Base-by-base conservation (phyloP, 2,329 filamentous ascomycete genomes). In the Apiospora saccharicola region DNA sequence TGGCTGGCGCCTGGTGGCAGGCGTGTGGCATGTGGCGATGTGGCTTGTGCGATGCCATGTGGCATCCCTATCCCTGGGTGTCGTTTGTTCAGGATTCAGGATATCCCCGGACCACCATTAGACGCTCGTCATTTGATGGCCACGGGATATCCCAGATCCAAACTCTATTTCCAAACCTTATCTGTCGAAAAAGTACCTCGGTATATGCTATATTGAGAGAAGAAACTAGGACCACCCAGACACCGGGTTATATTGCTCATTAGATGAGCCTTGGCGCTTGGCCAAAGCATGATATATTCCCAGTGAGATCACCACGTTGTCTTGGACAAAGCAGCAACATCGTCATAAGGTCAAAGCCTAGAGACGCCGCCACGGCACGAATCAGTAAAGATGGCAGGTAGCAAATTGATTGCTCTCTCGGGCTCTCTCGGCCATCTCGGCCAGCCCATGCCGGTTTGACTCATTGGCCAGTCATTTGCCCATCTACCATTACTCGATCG, bases 241-340 rank as follows among this genome's bases (percentile, higher is more conserved):
- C 7, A 16, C 53, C 34, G n/a, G 16, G 37, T 34, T 34, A 61
- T 10, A 8, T 3, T 61, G 30, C 2, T 34, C 57, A 41, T 13
- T 14, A 41, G 19, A n/a, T 37, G 34, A 13, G 34, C 1, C 57
- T 64, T 64, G 57, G 57, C 57, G 14, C 57, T 64, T 64, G 57
- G 57, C 57, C 34, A 64, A 64, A 64, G 19, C 37, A n/a, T 41
- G n/a, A 64, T 64, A 64, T n/a, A 64, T 30, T 64, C 5, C 30
- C 46, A 7, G 41, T 26, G 10, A 61, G 30, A 37, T 34, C 30
- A 8, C 53, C 30, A 10, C 34, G 26, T 22, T 61, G 2, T n/a
- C 53, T 61, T 37, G 26, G 16, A 34, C 53, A 22, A 12, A n/a
- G 8, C 53, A 22, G 30, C 53, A n/a, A 13, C 53, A 37, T 61